A percentile compares a stretch with the other conserved stretches of the same genome.
Conservation (phyloP, 192 early-diverging fungal genomes). For the Coemansia umbellata region DNA sequence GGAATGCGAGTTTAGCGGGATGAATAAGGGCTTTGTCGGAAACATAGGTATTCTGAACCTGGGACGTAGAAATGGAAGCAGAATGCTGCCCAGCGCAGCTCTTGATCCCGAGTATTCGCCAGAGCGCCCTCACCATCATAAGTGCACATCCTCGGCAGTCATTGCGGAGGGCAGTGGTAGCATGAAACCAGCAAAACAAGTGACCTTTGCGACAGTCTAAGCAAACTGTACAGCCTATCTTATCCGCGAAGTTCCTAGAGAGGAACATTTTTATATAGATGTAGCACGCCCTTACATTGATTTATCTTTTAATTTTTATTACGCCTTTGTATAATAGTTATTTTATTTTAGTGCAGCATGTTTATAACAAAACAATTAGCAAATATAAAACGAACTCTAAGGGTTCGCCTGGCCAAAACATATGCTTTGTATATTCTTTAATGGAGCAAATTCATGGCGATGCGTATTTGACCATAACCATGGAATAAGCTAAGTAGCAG, state of each 20-base stretch:
- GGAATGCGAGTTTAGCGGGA: slow-evolving; percentile 11
- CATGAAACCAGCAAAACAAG: slow-evolving; percentile 32
- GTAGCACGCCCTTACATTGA: too few relatives aligned
- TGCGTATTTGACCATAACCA: too few relatives aligned
- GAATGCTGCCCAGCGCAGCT: neutral
- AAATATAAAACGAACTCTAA: too few relatives aligned
- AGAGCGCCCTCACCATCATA: neutral
- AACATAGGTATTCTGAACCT: slow-evolving; percentile 6
- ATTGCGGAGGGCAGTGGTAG: neutral
- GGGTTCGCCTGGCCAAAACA: too few relatives aligned
- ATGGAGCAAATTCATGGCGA: too few relatives aligned
- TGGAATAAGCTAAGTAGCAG: too few relatives aligned
- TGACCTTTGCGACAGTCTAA: slow-evolving; percentile 29
- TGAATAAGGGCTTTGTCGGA: slow-evolving; percentile 4
- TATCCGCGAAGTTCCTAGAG: too few relatives aligned
- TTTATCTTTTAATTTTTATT: neutral
- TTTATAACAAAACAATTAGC: too few relatives aligned
- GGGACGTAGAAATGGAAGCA: slow-evolving; percentile 7
- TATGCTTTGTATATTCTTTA: too few relatives aligned
- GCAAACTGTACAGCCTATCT: neutral
- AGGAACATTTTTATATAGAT: too few relatives aligned
- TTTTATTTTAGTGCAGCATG: too few relatives aligned
- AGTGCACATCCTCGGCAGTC: neutral
- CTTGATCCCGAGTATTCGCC: neutral
- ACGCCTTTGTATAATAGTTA: slow-evolving; percentile 1